Conservation (phyloP, 768 basidiomycete genomes). For the Pulveroboletus sp. region DNA sequence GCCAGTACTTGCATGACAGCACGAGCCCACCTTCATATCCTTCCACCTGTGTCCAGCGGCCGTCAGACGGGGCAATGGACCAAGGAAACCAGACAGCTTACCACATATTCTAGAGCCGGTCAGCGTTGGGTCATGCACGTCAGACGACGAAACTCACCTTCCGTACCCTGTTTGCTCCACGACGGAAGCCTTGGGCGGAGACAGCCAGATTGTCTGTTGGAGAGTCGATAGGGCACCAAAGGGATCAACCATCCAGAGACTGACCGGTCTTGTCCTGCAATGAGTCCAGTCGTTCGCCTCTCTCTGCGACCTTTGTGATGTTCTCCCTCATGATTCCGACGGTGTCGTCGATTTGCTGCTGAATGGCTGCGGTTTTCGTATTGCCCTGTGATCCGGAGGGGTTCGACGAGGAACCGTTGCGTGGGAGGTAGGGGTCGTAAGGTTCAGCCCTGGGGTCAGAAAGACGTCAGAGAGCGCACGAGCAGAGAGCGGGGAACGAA, state of each 20-base stretch:
- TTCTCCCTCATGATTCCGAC: constrained; percentile 98
- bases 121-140: constrained; percentile 1
- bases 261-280: constrained; percentile 97
- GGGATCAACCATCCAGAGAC: constrained; percentile 25
- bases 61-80: constrained; percentile 6
- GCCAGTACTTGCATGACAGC: neutral
- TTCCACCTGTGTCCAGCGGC: constrained; percentile 67
- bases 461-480: constrained; percentile 1
- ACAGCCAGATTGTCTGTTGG: constrained; percentile 87
- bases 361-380: constrained; percentile 90
- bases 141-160: constrained; percentile 52
- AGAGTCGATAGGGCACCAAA: neutral
- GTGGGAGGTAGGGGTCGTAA: constrained; percentile 97
- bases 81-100: constrained; percentile 38
- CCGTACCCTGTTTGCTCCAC: constrained; percentile 94
- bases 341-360: constrained; percentile 95
- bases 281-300: constrained; percentile 90
- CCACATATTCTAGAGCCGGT: constrained; percentile 75
- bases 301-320: constrained; percentile 91
- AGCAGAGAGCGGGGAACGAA: constrained; percentile 16
- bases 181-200: constrained; percentile 97
- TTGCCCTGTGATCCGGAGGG: constrained; percentile 48
- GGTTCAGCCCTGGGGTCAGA: constrained; percentile 77
- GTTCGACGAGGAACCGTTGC: constrained; percentile 63
- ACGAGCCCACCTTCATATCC: constrained; percentile 79